Evolutionary conservation across 345 rosid species (phyloP).

Genomic region (Carallia pectinifolia): DNA sequence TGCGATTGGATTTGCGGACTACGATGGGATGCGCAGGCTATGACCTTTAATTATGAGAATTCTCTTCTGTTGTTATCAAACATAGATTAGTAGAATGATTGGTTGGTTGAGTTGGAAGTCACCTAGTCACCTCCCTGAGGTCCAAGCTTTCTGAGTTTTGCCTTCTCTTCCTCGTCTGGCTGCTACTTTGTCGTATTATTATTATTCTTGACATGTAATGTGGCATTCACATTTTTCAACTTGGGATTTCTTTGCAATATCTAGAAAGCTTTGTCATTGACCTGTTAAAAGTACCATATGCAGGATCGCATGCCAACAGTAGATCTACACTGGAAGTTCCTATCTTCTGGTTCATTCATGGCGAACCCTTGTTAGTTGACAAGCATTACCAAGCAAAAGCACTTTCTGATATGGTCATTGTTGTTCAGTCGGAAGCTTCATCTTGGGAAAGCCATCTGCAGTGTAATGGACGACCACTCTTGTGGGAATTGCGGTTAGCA

Average conservation of each 20-base stretch:
- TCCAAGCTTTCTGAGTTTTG: too few relatives aligned
- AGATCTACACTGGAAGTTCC: constrained; percentile 97
- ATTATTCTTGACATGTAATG: too few relatives aligned
- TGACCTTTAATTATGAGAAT: neutral
- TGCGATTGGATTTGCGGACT: neutral
- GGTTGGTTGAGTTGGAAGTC: neutral
- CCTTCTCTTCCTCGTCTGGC: too few relatives aligned
- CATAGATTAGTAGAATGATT: neutral
- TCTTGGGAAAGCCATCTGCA: constrained; percentile 98
- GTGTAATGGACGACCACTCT: constrained; percentile 86
- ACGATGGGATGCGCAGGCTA: neutral
- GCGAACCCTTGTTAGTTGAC: constrained; percentile 83
- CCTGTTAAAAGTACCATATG: constrained; percentile 5
- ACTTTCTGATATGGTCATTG: constrained; percentile 89
- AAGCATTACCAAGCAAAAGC: constrained; percentile 95
- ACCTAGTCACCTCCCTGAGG: neutral
- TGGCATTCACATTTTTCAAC: too few relatives aligned
- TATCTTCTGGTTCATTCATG: constrained; percentile 89
- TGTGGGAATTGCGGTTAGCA: constrained; percentile 88
- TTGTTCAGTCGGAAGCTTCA: constrained; percentile 86
- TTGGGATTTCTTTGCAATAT: neutral
- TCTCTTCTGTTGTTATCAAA: neutral
- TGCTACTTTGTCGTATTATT: too few relatives aligned
- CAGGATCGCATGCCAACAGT: constrained; percentile 91
- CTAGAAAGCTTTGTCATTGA: constrained; percentile 6